These are phyloP conservation scores for Tubosaeta brunneosetosa DNA, from an alignment of 768 basidiomycete species.

Conservation along the genomic window DNA sequence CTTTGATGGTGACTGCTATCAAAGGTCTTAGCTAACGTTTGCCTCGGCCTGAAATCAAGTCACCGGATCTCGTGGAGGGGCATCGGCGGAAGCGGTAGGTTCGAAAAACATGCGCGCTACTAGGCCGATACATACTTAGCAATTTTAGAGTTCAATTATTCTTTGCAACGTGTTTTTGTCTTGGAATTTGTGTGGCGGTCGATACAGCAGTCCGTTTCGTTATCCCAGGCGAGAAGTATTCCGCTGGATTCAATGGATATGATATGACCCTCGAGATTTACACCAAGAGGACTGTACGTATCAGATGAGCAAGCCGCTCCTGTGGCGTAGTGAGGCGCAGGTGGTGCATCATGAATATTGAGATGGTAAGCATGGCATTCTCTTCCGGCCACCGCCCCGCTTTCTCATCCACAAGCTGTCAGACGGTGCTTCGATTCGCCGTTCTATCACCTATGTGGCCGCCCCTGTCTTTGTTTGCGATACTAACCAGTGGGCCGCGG, in stretches of 20 bases:
- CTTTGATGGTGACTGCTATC: background rate
- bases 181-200: background rate
- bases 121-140: background rate
- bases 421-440: background rate
- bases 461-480: background rate
- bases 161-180: background rate
- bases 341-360: background rate
- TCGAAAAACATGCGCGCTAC: background rate
- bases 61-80: background rate
- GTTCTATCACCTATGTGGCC: background rate
- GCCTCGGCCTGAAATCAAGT: background rate
- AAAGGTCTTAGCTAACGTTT: background rate
- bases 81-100: background rate
- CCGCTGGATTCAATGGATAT: background rate
- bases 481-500: background rate
- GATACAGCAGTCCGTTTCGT: constrained; percentile 1
- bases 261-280: background rate
- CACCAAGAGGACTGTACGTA: constrained; percentile 1
- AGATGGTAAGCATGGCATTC: background rate
- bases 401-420: background rate
- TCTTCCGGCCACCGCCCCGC: background rate
- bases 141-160: constrained; percentile 11
- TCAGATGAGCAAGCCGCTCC: constrained; percentile 10
- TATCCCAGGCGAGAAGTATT: background rate
- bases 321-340: constrained; percentile 19